Evolutionary conservation across 2,329 filamentous ascomycete genomes (phyloP).

Genomic region (Fusarium papillatum): DNA sequence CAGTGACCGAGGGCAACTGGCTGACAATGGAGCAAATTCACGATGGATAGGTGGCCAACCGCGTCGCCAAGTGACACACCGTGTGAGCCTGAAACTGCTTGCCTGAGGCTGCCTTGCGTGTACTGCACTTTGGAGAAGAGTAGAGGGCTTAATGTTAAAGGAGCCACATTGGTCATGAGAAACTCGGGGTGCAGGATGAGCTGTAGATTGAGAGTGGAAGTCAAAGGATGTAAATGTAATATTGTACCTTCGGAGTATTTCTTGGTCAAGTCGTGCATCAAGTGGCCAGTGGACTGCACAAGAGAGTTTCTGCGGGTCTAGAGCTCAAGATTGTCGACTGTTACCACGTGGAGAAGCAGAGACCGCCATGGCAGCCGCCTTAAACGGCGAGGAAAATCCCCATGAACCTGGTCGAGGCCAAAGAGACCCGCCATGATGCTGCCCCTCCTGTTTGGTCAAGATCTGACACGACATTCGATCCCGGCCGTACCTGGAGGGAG

Average conservation of each 20-base stretch:
- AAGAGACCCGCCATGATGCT: background rate
- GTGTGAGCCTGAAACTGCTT: slow-evolving; percentile 3
- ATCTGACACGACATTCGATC: slow-evolving; percentile 6
- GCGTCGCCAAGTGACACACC: slow-evolving; percentile 9
- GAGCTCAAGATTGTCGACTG: background rate
- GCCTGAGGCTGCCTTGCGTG: slow-evolving; percentile 15
- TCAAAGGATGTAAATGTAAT: background rate
- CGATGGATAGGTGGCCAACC: slow-evolving; percentile 8
- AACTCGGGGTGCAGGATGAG: background rate
- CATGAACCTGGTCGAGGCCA: slow-evolving; percentile 1
- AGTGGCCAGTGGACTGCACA: background rate
- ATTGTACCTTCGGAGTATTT: background rate
- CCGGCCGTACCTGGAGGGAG: background rate
- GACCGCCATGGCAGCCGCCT: background rate
- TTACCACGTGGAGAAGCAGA: slow-evolving; percentile 8
- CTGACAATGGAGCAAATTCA: slow-evolving; percentile 11
- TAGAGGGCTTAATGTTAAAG: background rate
- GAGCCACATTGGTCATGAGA: background rate
- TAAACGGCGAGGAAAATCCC: background rate
- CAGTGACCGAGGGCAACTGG: background rate
- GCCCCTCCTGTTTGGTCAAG: slow-evolving; percentile 3
- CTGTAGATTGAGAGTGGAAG: background rate
- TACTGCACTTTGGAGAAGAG: background rate
- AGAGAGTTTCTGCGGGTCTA: slow-evolving; percentile 1
- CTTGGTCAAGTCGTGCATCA: background rate